Percentiles rank a stretch among this genome's conserved stretches.
Evolutionary conservation across 225 moss, liverwort and hornwort species (phyloP).

Genomic region (Bryoerythrophyllum caledonicum): DNA sequence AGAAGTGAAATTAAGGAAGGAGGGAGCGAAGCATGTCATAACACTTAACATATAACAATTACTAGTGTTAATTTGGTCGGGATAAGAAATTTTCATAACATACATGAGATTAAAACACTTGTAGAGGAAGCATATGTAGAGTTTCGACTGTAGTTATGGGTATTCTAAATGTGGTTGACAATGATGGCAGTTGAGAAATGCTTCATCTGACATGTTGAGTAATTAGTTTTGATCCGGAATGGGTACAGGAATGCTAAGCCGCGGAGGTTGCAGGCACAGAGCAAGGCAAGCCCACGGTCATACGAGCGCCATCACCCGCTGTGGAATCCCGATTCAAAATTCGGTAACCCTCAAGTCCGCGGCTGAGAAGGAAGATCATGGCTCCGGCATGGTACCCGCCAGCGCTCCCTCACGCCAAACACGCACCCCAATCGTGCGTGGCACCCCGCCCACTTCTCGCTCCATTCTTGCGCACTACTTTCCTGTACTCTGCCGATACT

Average conservation of each 20-base stretch:
- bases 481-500: no score
- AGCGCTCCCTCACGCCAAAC: no score
- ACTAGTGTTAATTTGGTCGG: no score
- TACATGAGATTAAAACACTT: no score
- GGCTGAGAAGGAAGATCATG: neutral
- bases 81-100: no score
- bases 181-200: neutral
- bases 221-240: neutral
- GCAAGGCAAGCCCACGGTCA: neutral
- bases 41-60: no score
- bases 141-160: no score
- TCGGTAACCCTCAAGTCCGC: neutral
- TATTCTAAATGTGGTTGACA: neutral
- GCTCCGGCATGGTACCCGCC: neutral
- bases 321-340: neutral
- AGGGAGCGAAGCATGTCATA: no score
- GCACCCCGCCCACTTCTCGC: neutral
- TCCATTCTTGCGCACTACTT: no score
- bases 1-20: no score
- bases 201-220: neutral
- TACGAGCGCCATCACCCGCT: neutral
- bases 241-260: neutral
- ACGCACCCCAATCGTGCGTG: neutral
- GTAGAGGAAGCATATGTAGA: no score
- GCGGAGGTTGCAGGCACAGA: neutral